Percentiles rank a stretch among this genome's conserved stretches.
phyloP scores from a whole-genome alignment of 2,329 filamentous ascomycete species.

The Calonectria pseudoturangicola region DNA sequence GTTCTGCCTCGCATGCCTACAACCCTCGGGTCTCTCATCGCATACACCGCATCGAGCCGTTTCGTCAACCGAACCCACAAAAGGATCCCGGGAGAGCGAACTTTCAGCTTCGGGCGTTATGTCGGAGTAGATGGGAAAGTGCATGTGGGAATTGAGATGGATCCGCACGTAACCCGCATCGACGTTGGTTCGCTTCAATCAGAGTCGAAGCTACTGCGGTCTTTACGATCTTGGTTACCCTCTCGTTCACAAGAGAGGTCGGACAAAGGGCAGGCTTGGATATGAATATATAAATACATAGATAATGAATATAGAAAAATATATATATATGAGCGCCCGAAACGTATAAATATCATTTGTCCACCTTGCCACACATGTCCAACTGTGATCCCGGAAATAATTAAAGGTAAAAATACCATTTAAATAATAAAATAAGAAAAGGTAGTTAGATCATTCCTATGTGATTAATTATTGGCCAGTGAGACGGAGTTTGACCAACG shows the following conservation, averaged over 20 bases:
- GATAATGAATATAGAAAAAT: background rate
- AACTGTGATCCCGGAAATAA: too few relatives aligned
- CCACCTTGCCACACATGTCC: background rate
- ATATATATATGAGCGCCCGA: background rate
- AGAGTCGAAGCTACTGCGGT: background rate
- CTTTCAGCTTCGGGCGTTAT: slow-evolving; percentile 70
- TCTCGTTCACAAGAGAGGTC: background rate
- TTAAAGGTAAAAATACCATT: too few relatives aligned
- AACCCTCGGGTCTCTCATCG: slow-evolving; percentile 67
- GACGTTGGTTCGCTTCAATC: slow-evolving; percentile 26
- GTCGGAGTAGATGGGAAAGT: slow-evolving; percentile 66
- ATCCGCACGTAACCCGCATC: slow-evolving; percentile 63
- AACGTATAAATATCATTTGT: background rate
- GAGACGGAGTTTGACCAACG: too few relatives aligned
- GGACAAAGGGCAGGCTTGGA: slow-evolving; percentile 21
- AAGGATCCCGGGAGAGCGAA: background rate
- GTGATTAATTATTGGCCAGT: too few relatives aligned
- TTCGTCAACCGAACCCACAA: slow-evolving; percentile 40
- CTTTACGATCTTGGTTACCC: background rate
- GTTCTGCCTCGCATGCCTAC: slow-evolving; percentile 72
- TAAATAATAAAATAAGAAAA: too few relatives aligned
- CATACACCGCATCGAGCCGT: slow-evolving; percentile 68
- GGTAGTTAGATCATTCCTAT: too few relatives aligned
- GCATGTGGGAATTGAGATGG: slow-evolving; percentile 71
- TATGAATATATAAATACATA: slow-evolving; percentile 23